phyloP scores from a whole-genome alignment of 2,329 filamentous ascomycete genomes.

The Simplicillium sp. region DNA sequence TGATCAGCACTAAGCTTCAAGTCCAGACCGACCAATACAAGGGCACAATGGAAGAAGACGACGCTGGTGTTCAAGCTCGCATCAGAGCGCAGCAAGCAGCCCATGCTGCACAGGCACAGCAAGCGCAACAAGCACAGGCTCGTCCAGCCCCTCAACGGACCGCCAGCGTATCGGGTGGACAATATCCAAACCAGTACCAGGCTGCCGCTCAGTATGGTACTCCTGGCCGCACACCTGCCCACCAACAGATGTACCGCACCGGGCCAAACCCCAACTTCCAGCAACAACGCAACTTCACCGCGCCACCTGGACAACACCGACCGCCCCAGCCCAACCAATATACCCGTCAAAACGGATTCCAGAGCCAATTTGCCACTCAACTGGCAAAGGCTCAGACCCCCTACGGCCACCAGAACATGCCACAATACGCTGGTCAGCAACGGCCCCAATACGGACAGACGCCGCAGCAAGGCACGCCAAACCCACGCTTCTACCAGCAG shows the following conservation, averaged over 20 bases:
- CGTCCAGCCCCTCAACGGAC: slow-evolving; percentile 27
- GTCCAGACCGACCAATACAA: slow-evolving; percentile 64
- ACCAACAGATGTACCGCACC: slow-evolving; percentile 27
- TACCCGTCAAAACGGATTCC: slow-evolving; percentile 37
- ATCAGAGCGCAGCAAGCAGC: slow-evolving; percentile 27
- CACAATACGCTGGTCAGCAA: slow-evolving; percentile 36
- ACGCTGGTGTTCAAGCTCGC: slow-evolving; percentile 47
- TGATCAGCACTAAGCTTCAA: slow-evolving; percentile 70
- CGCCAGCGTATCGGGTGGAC: slow-evolving; percentile 25
- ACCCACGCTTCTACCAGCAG: slow-evolving; percentile 30
- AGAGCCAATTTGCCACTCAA: slow-evolving; percentile 36
- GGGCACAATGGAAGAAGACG: slow-evolving; percentile 79
- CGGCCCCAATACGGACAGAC: slow-evolving; percentile 33
- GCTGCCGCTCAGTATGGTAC: slow-evolving; percentile 35
- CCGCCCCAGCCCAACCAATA: slow-evolving; percentile 37
- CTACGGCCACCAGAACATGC: slow-evolving; percentile 41
- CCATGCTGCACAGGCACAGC: slow-evolving; percentile 5
- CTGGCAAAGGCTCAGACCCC: slow-evolving; percentile 42
- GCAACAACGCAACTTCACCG: slow-evolving; percentile 24
- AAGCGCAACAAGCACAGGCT: slow-evolving; percentile 17
- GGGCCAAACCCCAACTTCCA: slow-evolving; percentile 11
- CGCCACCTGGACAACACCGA: slow-evolving; percentile 18
- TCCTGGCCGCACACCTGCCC: slow-evolving; percentile 32
- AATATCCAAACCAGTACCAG: slow-evolving; percentile 35
- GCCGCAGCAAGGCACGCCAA: slow-evolving; percentile 30